Percentiles rank a stretch among this genome's conserved stretches.
These are phyloP conservation scores for Leccinum incarnatum DNA, from an alignment of 768 basidiomycete genomes.

Conservation along the genomic window DNA sequence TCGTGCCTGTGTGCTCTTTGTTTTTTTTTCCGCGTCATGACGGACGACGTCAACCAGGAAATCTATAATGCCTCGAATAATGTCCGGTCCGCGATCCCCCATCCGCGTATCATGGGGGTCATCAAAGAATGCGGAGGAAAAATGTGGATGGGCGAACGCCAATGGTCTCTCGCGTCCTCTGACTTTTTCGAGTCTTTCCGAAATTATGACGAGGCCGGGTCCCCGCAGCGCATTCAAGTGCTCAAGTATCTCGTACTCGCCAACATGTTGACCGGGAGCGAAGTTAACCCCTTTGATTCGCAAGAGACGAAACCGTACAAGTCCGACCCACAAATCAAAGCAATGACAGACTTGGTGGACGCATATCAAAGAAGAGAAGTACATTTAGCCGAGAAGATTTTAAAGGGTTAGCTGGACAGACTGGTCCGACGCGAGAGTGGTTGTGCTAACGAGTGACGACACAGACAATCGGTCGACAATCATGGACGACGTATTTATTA, in stretches of 20 bases:
- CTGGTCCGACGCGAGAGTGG: background rate
- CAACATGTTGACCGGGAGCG: constrained; percentile 97
- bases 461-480: constrained; percentile 92
- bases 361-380: constrained; percentile 97
- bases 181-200: constrained; percentile 99
- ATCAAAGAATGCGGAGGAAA: constrained; percentile 99
- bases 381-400: constrained; percentile 94
- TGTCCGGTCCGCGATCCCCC: constrained; percentile 94
- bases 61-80: constrained; percentile 95
- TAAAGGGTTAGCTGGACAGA: constrained; percentile 59
- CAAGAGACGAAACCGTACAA: constrained; percentile 99
- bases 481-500: constrained; percentile 94
- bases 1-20: background rate
- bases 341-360: constrained; percentile 96
- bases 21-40: background rate
- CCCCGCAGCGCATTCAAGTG: constrained; percentile 94
- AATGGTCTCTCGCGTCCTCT: constrained; percentile 95
- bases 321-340: constrained; percentile 92
- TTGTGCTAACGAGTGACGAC: background rate
- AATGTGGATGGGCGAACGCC: constrained; percentile 99
- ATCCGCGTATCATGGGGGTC: constrained; percentile 97
- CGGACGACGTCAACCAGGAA: constrained; percentile 54
- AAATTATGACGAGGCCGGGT: constrained; percentile 98
- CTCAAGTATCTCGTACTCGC: constrained; percentile 97
- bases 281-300: constrained; percentile 98